phyloP scores from a whole-genome alignment of 169 alveolate species.

The Plasmodium malariae region DNA sequence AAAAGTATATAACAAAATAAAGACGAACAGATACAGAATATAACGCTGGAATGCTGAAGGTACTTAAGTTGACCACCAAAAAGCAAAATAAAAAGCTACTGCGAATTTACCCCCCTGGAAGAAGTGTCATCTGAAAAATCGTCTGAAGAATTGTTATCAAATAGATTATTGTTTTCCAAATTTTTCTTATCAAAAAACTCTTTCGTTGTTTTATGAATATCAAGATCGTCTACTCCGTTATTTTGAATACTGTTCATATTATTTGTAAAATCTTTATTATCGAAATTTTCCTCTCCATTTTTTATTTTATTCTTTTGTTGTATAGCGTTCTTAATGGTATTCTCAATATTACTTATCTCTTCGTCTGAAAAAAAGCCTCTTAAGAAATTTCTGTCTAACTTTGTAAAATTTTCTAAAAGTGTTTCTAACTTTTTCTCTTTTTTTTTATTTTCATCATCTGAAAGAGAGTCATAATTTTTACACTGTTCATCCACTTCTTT shows the following conservation, averaged over 20 bases:
- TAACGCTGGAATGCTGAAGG: no score
- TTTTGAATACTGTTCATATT: not conserved
- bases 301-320: constrained; percentile 65
- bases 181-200: constrained; percentile 30
- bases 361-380: constrained; percentile 74
- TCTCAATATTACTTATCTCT: constrained; percentile 70
- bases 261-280: constrained; percentile 22
- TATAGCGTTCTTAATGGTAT: constrained; percentile 36
- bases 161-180: not conserved
- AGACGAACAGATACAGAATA: no score
- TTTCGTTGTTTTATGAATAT: constrained; percentile 51
- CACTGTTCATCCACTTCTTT: constrained; percentile 76
- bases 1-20: no score
- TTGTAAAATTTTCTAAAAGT: constrained; percentile 74
- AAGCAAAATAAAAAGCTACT: constrained; percentile 7
- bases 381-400: constrained; percentile 63
- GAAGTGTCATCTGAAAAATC: constrained; percentile 31
- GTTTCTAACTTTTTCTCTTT: constrained; percentile 77
- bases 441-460: constrained; percentile 57
- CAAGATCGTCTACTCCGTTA: constrained; percentile 28
- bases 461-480: constrained; percentile 36
- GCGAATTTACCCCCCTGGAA: constrained; percentile 54
- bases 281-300: constrained; percentile 41
- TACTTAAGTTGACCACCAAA: no score
- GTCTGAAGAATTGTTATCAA: constrained; percentile 5